Evolutionary conservation across 257 asterid species (phyloP), one percentile per base, ranked within the genome.

Genomic region (Scutellaria minor): DNA sequence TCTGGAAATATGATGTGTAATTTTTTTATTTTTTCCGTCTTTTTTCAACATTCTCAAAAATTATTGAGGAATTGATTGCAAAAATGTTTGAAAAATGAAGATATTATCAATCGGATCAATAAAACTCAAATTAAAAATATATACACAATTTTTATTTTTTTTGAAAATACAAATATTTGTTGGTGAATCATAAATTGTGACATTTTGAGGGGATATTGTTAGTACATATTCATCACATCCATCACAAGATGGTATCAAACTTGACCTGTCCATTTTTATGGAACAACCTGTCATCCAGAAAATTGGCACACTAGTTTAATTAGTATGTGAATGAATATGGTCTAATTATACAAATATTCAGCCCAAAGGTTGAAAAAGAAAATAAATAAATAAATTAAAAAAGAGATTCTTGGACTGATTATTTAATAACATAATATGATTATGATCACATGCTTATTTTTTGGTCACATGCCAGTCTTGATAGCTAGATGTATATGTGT

Each of bases 221-320:
- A 20, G 37, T 63, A 42, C 1, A 15, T 18, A 15, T 18, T 31
- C 37, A 18, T 53, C 9, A 65, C 5, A 66, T 20, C 6, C 51
- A 54, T n/a, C 80, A 71, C 73, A 64, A 70, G 77, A 54, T 45
- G 81, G 54, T 50, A 54, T 63, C 62, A 55, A 64, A 64, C 64
- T 56, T 61, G 80, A 70, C 62, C 72, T 69, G 76, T 76, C 70
- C 53, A 57, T 6, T 37, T 48, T 66, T 47, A 48, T 47, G 57
- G 74, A 66, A 66, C 79, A 75, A 57, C 40, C 69, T 68, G 79
- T 75, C 75, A 51, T 37, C 64, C 74, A 67, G 70, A 66, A 66
- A 58, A 65, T 24, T 31, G 46, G 73, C 47, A 65, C 42, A 31
- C 39, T 53, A 48, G 5, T 6, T 27, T 31, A 31, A 4, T 31